Percentiles rank a stretch among this genome's conserved stretches.
Evolutionary conservation across 148 eudicot genomes (phyloP).

Genomic region (Amaranthus cruentus): DNA sequence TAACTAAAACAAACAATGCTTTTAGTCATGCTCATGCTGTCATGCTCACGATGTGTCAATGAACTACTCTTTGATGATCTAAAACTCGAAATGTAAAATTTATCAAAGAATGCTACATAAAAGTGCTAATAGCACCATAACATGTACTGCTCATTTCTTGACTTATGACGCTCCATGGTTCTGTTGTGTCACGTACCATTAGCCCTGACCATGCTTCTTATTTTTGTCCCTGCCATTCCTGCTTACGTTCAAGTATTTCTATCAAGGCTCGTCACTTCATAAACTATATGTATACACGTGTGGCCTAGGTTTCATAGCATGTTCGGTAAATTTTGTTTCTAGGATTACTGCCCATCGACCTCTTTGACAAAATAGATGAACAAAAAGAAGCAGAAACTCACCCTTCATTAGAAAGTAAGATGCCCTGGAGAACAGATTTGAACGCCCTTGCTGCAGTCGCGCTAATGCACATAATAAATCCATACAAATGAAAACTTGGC

Average conservation of each 20-base stretch:
- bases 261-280: not conserved
- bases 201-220: not conserved
- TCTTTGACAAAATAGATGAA: not conserved
- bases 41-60: not conserved
- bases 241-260: not conserved
- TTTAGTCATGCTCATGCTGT: not conserved
- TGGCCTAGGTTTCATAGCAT: not conserved
- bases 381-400: constrained; percentile 24
- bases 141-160: not conserved
- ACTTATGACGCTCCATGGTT: not conserved
- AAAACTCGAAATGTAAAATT: not conserved
- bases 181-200: not conserved
- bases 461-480: constrained; percentile 94
- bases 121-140: not conserved
- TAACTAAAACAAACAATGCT: not conserved
- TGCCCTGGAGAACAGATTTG: constrained; percentile 96
- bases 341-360: not conserved
- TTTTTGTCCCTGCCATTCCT: not conserved
- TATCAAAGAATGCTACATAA: not conserved
- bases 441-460: constrained; percentile 99
- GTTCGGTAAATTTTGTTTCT: not conserved
- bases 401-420: constrained; percentile 95
- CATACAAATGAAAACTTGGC: constrained; percentile 94
- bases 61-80: not conserved
- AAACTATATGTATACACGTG: not conserved